These are phyloP conservation scores for Lophiotrema nucula DNA, from an alignment of 495 filamentous ascomycete genomes.

Conservation along the genomic window DNA sequence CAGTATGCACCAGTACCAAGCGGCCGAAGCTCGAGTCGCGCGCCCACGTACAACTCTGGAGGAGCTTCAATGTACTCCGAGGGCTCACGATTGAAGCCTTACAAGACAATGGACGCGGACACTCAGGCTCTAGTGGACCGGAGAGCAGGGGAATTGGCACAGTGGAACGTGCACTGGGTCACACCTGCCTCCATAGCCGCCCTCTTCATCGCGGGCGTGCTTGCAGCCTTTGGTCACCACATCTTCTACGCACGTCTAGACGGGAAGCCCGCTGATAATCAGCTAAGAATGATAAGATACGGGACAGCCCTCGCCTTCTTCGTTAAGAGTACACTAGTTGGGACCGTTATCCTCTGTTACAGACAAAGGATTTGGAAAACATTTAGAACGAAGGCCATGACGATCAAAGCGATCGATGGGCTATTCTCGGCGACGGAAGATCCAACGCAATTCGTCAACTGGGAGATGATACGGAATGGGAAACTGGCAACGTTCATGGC, in stretches of 20 bases:
- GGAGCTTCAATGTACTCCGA: slow-evolving; percentile 7
- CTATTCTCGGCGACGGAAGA: slow-evolving; percentile 44
- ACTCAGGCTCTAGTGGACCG: slow-evolving; percentile 25
- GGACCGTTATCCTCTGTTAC: slow-evolving; percentile 40
- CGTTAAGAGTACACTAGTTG: slow-evolving; percentile 43
- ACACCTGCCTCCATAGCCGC: slow-evolving; percentile 40
- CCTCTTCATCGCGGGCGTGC: slow-evolving; percentile 39
- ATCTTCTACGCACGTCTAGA: slow-evolving; percentile 41
- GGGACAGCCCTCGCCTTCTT: slow-evolving; percentile 46
- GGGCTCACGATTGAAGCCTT: slow-evolving; percentile 3
- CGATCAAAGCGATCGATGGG: slow-evolving; percentile 42
- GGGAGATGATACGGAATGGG: slow-evolving; percentile 41
- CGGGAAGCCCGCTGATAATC: slow-evolving; percentile 39
- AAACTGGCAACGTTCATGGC: slow-evolving; percentile 46
- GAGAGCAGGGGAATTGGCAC: slow-evolving; percentile 26
- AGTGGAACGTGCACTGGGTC: slow-evolving; percentile 45
- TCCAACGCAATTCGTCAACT: slow-evolving; percentile 35
- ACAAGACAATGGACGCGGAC: slow-evolving; percentile 24
- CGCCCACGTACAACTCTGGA: not conserved
- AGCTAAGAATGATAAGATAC: slow-evolving; percentile 40
- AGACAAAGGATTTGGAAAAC: slow-evolving; percentile 47
- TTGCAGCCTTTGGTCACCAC: slow-evolving; percentile 43
- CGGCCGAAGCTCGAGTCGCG: not conserved
- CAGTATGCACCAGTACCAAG: slow-evolving; percentile 7
- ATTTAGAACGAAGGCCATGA: slow-evolving; percentile 40